These are phyloP conservation scores for Salvia splendens DNA, from an alignment of 257 asterid species.

Conservation along the genomic window DNA sequence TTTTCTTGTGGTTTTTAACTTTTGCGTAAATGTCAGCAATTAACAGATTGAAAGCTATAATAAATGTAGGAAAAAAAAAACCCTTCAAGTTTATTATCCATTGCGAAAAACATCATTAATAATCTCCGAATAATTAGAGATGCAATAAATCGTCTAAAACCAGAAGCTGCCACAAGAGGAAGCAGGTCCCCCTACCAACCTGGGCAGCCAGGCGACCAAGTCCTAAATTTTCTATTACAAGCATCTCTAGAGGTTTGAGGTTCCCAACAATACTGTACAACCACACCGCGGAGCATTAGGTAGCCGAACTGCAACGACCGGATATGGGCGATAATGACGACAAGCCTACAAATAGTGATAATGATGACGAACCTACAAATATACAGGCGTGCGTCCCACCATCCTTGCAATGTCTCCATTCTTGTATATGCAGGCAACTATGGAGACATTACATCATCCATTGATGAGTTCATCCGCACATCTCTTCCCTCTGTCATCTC, in stretches of 20 bases:
- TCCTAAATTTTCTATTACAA: constrained; percentile 40
- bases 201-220: constrained; percentile 66
- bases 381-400: constrained; percentile 65
- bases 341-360: neutral
- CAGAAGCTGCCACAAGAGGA: constrained; percentile 90
- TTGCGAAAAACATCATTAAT: neutral
- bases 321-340: too few species aligned
- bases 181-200: constrained; percentile 73
- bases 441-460: constrained; percentile 66
- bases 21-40: too few species aligned
- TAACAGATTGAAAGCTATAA: too few species aligned
- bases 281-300: constrained; percentile 51
- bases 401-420: constrained; percentile 32
- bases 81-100: neutral
- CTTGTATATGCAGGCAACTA: constrained; percentile 24
- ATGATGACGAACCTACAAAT: constrained; percentile 70
- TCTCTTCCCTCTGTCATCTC: constrained; percentile 51
- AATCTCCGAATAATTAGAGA: neutral
- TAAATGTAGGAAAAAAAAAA: neutral
- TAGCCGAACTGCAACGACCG: too few species aligned
- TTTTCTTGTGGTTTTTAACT: too few species aligned
- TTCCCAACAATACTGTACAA: constrained; percentile 52
- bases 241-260: constrained; percentile 25
- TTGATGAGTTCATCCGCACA: constrained; percentile 51
- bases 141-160: constrained; percentile 22